A percentile compares a stretch with the other conserved stretches of the same genome.
These are phyloP conservation scores for Thymus quinquecostatus DNA, from an alignment of 257 asterid genomes.

Conservation along the genomic window DNA sequence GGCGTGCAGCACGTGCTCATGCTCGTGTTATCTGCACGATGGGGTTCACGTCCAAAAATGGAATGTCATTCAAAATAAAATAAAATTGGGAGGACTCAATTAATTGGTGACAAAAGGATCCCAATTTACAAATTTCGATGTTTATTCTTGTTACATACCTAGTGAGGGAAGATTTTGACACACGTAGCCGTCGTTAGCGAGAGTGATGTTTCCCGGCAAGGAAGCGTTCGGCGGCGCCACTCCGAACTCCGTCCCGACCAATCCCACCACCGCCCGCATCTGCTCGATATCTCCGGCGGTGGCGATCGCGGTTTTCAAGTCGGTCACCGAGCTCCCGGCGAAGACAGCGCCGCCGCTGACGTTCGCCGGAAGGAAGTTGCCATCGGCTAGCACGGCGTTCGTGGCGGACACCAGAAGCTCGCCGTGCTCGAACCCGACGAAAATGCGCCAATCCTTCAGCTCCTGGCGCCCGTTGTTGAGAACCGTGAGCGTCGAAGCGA, in stretches of 20 bases:
- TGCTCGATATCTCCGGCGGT: conserved; percentile 65
- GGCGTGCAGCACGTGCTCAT: conserved; percentile 53
- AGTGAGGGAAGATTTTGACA: conserved; percentile 41
- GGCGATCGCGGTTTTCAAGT: conserved; percentile 57
- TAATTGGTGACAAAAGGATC: background rate
- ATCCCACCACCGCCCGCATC: conserved; percentile 53
- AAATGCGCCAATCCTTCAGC: conserved; percentile 65
- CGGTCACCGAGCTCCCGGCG: conserved; percentile 52
- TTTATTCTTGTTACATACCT: background rate
- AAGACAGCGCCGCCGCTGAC: conserved; percentile 63
- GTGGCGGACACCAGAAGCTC: conserved; percentile 62
- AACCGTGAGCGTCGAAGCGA: conserved; percentile 53
- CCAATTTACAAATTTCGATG: background rate
- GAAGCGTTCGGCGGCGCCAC: conserved; percentile 46
- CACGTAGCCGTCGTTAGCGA: conserved; percentile 60
- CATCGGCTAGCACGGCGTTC: conserved; percentile 62
- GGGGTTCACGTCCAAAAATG: too few species aligned
- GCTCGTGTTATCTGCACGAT: background rate
- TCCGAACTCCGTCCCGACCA: conserved; percentile 73
- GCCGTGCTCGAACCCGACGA: conserved; percentile 61
- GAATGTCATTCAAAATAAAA: too few species aligned
- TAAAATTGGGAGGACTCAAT: too few species aligned
- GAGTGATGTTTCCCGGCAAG: conserved; percentile 55
- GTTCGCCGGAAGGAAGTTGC: conserved; percentile 54
- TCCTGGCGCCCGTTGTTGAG: conserved; percentile 56